Evolutionary conservation across 1,284 basidiomycete species (phyloP).

Genomic region (Microbotryum lychnidis-dioicae): DNA sequence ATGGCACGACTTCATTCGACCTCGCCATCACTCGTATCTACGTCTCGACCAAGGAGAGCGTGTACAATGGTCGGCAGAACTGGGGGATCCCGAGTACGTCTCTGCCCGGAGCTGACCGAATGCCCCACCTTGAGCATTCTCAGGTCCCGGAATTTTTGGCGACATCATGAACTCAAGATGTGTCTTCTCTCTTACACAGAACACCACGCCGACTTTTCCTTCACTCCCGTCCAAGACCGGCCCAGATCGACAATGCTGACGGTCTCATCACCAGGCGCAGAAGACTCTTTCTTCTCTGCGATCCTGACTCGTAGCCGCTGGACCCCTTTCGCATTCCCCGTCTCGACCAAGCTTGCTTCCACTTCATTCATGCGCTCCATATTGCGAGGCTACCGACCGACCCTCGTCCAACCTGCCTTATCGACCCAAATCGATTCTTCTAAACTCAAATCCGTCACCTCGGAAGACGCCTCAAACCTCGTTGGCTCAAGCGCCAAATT

Average conservation of each 20-base stretch:
- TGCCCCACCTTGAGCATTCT: too few species aligned
- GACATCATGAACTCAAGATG: too few species aligned
- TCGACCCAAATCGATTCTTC: neutral
- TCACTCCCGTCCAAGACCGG: slow-evolving; percentile 1
- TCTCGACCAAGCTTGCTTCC: neutral
- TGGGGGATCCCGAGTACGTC: slow-evolving; percentile 17
- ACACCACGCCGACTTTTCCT: slow-evolving; percentile 18
- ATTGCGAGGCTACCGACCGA: neutral
- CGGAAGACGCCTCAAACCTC: neutral
- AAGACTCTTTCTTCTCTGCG: slow-evolving; percentile 14
- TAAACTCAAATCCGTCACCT: neutral
- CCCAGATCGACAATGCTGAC: neutral
- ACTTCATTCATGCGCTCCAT: neutral
- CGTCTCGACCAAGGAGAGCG: slow-evolving; percentile 15
- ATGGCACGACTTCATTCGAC: slow-evolving; percentile 3
- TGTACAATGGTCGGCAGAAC: slow-evolving; percentile 16
- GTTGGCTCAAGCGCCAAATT: neutral
- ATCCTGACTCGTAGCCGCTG: neutral
- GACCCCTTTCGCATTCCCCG: neutral
- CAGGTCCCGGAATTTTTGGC: too few species aligned
- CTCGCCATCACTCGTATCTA: slow-evolving; percentile 13
- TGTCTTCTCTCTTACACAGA: neutral
- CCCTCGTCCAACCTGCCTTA: neutral
- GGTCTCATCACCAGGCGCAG: neutral
- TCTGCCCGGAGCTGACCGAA: too few species aligned